phyloP scores from a whole-genome alignment of 352 stramenopile genomes.

The Phytophthora fragariaefolia region DNA sequence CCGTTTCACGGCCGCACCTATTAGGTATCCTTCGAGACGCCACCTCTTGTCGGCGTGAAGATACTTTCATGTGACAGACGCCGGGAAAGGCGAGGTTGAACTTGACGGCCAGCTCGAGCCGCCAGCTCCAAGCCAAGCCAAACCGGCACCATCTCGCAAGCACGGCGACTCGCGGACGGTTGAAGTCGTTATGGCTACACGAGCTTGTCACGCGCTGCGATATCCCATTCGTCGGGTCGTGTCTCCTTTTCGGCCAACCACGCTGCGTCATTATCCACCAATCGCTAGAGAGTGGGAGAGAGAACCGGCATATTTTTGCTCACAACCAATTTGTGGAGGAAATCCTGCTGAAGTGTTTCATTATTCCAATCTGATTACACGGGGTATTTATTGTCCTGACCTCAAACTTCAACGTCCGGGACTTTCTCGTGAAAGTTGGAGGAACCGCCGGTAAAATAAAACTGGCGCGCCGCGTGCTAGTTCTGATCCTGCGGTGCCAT shows the following conservation, averaged over 20 bases:
- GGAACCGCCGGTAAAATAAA: conserved; percentile 1
- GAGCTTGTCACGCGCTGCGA: background rate
- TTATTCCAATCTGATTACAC: background rate
- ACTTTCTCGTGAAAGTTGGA: conserved; percentile 1
- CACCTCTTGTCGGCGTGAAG: too few relatives aligned
- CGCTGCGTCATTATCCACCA: background rate
- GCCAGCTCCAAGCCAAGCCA: conserved; percentile 9
- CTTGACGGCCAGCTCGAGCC: conserved; percentile 1
- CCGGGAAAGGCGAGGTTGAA: conserved; percentile 21
- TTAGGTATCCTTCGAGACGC: too few relatives aligned
- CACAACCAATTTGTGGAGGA: background rate
- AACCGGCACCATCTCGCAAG: background rate
- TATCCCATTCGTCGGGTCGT: conserved; percentile 1
- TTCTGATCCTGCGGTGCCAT: background rate
- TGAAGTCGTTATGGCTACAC: conserved; percentile 2
- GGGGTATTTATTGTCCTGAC: background rate
- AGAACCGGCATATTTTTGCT: background rate
- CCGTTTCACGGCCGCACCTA: background rate
- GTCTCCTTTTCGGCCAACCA: background rate
- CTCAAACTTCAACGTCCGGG: background rate
- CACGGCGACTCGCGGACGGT: conserved; percentile 1
- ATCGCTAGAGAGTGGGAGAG: background rate
- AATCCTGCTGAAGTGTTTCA: background rate
- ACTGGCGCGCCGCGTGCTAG: background rate
- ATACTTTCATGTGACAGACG: conserved; percentile 37